Evolutionary conservation across 2,329 filamentous ascomycete genomes (phyloP).

Genomic region (Botrytis pseudocinerea): DNA sequence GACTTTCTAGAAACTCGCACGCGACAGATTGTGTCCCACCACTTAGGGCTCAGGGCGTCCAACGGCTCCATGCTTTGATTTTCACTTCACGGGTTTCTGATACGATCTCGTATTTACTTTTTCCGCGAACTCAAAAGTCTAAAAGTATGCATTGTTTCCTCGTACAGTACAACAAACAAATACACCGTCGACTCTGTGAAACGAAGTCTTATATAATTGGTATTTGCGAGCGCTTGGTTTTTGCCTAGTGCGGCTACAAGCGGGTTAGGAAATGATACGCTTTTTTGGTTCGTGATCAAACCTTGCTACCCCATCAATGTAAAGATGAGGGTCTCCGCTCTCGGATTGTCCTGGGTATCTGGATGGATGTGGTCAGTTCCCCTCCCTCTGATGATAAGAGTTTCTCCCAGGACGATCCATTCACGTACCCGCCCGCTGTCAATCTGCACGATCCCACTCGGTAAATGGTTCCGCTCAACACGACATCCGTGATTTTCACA

Average conservation of each 20-base stretch:
- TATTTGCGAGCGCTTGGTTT: too few relatives aligned
- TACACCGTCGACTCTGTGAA: not conserved
- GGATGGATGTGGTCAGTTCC: too few relatives aligned
- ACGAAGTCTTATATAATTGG: not conserved
- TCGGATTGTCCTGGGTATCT: not conserved
- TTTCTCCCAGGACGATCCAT: not conserved
- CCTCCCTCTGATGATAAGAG: not conserved
- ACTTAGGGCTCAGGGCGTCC: not conserved
- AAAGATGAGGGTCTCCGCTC: not conserved
- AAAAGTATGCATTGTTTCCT: not conserved
- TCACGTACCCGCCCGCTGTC: constrained; percentile 7
- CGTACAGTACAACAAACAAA: not conserved
- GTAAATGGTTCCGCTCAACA: not conserved
- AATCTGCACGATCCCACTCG: not conserved
- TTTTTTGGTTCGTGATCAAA: not conserved
- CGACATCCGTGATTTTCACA: not conserved
- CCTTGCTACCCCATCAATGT: not conserved
- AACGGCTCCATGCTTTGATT: not conserved
- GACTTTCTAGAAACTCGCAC: not conserved
- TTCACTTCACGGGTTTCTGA: not conserved
- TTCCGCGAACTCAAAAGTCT: not conserved
- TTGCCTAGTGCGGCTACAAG: not conserved
- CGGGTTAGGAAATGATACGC: constrained; percentile 4
- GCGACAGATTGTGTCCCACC: not conserved
- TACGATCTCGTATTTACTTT: constrained; percentile 5